Conservation (phyloP, 805 yeast genomes). For the Zygotorulaspora sp. region DNA sequence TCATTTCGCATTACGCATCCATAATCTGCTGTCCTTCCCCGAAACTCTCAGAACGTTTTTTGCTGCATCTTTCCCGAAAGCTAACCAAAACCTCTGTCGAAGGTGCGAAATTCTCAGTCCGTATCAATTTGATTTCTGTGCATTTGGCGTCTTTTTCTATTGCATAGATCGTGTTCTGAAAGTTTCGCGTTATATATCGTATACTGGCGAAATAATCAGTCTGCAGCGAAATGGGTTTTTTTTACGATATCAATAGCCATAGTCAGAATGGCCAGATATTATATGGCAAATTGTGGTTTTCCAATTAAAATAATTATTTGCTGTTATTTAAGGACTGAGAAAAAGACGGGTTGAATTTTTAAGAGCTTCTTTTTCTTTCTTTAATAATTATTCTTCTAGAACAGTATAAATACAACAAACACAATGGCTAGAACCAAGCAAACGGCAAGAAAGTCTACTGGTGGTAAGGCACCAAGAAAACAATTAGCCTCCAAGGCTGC, state of each 20-base stretch:
- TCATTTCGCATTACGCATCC: too few relatives aligned
- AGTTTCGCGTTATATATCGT: conserved; percentile 11
- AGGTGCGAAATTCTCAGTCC: conserved; percentile 1
- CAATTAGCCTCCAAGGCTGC: conserved; percentile 90
- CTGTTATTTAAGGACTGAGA: too few relatives aligned
- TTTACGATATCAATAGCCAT: background rate
- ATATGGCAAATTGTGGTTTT: too few relatives aligned
- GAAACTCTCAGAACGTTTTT: conserved; percentile 20
- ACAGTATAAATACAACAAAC: conserved; percentile 5
- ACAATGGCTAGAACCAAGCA: conserved; percentile 89
- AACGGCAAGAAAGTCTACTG: conserved; percentile 92
- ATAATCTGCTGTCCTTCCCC: conserved; percentile 12
- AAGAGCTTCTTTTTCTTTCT: conserved; percentile 1
- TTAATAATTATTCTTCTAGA: background rate
- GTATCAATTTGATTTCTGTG: conserved; percentile 57
- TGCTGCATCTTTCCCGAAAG: too few relatives aligned
- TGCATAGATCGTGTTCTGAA: conserved; percentile 69
- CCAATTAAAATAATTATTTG: too few relatives aligned
- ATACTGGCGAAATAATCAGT: background rate
- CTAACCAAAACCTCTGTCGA: too few relatives aligned
- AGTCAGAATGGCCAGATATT: too few relatives aligned
- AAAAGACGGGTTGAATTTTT: too few relatives aligned
- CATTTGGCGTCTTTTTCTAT: conserved; percentile 99
- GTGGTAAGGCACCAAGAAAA: conserved; percentile 96
- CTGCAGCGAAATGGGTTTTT: background rate